Evolutionary conservation across 1,284 basidiomycete genomes (phyloP), one percentile per base, ranked within the genome.

Genomic region (Singerocomus rubriflavus): DNA sequence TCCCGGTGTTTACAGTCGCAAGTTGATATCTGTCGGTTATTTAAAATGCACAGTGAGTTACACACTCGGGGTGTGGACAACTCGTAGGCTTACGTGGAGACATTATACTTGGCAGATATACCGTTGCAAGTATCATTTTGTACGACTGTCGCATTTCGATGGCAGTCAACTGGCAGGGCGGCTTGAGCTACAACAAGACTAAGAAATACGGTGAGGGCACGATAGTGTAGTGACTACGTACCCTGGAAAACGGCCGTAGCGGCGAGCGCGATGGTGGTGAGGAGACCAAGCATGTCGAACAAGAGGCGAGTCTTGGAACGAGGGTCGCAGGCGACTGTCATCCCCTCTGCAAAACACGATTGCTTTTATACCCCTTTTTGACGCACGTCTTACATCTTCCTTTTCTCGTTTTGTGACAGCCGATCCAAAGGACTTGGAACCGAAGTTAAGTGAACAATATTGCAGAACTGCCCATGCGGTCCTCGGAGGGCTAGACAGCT

Each of bases 91-190:
- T 34, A 76, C 68, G 73, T 79, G 14, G 77, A 77, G 27, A 68
- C 73, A 33, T 71, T 70, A 44, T 78, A 59, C 39, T 66, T 52
- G 26, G 69, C 71, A 39, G 73, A 76, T 55, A 79, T 79, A 7
- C n/a, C 44, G 53, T 79, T 6, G 45, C 61, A 66, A 29, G 55
- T 63, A 37, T 63, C 45, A 10, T 44, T 69, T 1, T 50, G 6
- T 21, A 51, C 51, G 35, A 80, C 71, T 7, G 71, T 73, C 48
- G 72, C 72, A 39, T 50, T 66, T 33, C 74, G 72, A 16, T 71
- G 64, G 56, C 77, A 80, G 38, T 51, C 44, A 31, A 59, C 35
- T 21, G 63, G 63, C 27, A 66, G 49, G 5, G 47, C 17, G 4
- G 53, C 53, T 16, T 51, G 52, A 26, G 37, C 63, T 66, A 29